phyloP scores from a whole-genome alignment of 331 rosid species.

The Rhamnella rubrinervis region DNA sequence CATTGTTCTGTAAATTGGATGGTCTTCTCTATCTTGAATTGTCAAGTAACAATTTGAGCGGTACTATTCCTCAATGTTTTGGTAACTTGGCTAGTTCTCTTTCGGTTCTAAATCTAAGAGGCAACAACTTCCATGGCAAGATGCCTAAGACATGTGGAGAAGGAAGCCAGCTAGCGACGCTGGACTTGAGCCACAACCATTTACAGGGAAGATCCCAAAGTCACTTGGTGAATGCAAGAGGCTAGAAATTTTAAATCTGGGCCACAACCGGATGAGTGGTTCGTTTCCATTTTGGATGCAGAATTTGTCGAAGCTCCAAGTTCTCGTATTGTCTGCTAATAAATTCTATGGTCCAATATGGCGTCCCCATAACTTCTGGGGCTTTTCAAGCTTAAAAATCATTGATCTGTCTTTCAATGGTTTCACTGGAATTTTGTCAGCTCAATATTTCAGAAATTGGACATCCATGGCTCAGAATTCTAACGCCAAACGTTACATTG shows the following conservation, averaged over 20 bases:
- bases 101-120: not conserved
- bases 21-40: no score
- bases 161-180: not conserved
- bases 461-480: conserved; percentile 44
- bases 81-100: not conserved
- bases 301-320: no score
- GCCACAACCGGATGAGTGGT: not conserved
- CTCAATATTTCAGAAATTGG: not conserved
- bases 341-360: no score
- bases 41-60: no score
- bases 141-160: not conserved
- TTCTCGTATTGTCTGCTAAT: no score
- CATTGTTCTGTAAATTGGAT: not conserved
- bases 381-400: no score
- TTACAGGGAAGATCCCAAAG: not conserved
- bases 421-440: not conserved
- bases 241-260: not conserved
- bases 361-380: no score
- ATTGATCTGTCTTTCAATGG: not conserved
- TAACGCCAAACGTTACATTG: no score
- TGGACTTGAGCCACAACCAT: not conserved
- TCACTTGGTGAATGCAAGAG: not conserved
- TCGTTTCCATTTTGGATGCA: no score
- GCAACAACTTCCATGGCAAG: not conserved
- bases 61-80: not conserved